Evolutionary conservation across 2,329 filamentous ascomycete genomes (phyloP).

Genomic region (Lachnellula hyalina): DNA sequence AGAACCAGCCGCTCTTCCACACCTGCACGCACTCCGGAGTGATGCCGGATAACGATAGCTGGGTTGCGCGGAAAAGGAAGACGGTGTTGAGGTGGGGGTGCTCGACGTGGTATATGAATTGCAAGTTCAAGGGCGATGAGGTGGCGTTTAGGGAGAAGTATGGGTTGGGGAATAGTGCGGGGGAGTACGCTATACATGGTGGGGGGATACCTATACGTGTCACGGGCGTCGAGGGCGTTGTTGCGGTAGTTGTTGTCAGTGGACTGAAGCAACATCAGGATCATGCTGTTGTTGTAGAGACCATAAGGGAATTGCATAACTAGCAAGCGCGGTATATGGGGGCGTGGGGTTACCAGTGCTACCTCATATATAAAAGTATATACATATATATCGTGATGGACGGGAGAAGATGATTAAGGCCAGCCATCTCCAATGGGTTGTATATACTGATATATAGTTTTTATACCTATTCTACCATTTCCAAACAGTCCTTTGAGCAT

Average conservation of each 20-base stretch:
- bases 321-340: neutral
- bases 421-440: too few relatives aligned
- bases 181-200: constrained; percentile 70
- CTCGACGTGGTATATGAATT: constrained; percentile 66
- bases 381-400: too few relatives aligned
- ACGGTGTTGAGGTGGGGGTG: constrained; percentile 67
- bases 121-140: constrained; percentile 62
- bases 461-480: too few relatives aligned
- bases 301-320: constrained; percentile 26
- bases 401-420: too few relatives aligned
- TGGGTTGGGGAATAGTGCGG: constrained; percentile 51
- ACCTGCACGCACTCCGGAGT: constrained; percentile 60
- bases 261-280: constrained; percentile 74
- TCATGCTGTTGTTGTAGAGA: constrained; percentile 68
- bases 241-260: constrained; percentile 70
- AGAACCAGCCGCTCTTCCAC: constrained; percentile 63
- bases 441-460: too few relatives aligned
- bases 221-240: constrained; percentile 66
- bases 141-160: constrained; percentile 59
- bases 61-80: constrained; percentile 66
- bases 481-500: too few relatives aligned
- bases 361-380: too few relatives aligned
- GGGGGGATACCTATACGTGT: constrained; percentile 71
- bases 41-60: constrained; percentile 65
- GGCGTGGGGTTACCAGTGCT: too few relatives aligned